Base-by-base conservation (phyloP, 1,284 basidiomycete species). In the Lignosus rhinocerotis region DNA sequence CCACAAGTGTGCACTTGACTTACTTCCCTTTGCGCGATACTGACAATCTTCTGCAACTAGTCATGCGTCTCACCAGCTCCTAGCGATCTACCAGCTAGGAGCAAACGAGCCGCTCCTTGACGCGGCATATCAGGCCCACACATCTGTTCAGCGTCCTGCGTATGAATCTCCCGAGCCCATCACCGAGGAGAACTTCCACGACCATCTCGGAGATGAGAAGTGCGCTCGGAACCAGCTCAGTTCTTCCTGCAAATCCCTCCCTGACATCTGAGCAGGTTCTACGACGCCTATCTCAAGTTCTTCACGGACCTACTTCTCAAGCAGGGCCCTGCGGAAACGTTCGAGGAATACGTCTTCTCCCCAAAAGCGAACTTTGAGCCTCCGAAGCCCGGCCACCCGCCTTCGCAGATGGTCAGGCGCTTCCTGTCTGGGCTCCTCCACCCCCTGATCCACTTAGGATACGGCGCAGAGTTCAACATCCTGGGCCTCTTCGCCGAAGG, bases 401-500 rank as follows among this genome's bases (percentile, higher is more conserved):
- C 53, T 14, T 65, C 66, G 8, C 70, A 80, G 61, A 87, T 90
- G 86, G 70, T 89, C 3, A 80, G 77, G 59, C 79, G 87, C 2
- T 77, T 87, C 63, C 62, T 87, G 11, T 78, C 79, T 6, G 84
- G 82, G 16, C 69, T 88, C 8, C 51, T 88, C 0, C 88, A 90
- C 59, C 85, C 87, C 0, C 68, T 88, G 62, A 88, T 90, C 42
- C 85, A 88, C 61, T 63, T 74, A 1, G 86, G 84, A 1, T 85
- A 85, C 68, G 87, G 86, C 1, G 69, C 80, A 5, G 88, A 90
- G 66, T 87, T 90, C 63, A 78, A 78, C 5, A 65, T 88, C 16
- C 78, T 78, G 5, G 88, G 87, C 2, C 80, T 87, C 65, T 71
- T 85, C 11, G 81, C 82, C 1, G 86, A 90, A 79, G 87, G 87